Evolutionary conservation across 2,329 filamentous ascomycete genomes (phyloP).

Genomic region (Cladophialophora carrionii): DNA sequence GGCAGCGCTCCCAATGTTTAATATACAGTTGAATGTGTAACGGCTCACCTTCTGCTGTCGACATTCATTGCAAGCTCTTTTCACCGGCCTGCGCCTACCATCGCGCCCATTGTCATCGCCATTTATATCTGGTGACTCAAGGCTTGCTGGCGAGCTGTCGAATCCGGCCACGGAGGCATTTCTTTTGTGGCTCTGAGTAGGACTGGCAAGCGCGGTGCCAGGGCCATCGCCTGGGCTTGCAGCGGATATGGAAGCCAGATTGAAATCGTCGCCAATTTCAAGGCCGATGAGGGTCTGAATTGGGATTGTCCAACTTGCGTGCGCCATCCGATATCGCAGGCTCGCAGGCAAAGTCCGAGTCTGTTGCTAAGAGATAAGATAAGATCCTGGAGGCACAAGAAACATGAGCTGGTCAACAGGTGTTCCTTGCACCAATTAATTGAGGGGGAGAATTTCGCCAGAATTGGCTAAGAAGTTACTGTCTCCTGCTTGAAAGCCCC

Average conservation of each 20-base stretch:
- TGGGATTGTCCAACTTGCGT: conserved; percentile 23
- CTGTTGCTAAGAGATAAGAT: conserved; percentile 32
- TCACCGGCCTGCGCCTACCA: conserved; percentile 54
- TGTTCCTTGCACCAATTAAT: background rate
- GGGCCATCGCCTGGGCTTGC: conserved; percentile 30
- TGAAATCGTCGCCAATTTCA: conserved; percentile 28
- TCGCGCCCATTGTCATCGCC: conserved; percentile 49
- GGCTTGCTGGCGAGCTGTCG: conserved; percentile 53
- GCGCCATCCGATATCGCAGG: conserved; percentile 33
- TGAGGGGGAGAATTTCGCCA: background rate
- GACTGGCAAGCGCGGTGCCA: conserved; percentile 37
- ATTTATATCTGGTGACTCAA: conserved; percentile 42
- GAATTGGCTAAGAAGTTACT: conserved; percentile 6
- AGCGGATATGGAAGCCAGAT: conserved; percentile 35
- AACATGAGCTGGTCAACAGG: background rate
- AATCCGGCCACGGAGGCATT: conserved; percentile 50
- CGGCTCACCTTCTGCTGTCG: conserved; percentile 68
- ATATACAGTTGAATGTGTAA: background rate
- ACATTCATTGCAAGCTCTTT: conserved; percentile 71
- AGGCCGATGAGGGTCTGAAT: conserved; percentile 25
- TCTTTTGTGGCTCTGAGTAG: conserved; percentile 46
- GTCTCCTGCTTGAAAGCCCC: background rate
- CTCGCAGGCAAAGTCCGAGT: background rate
- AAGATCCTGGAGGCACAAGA: conserved; percentile 23
- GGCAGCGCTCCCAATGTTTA: background rate